phyloP scores from a whole-genome alignment of 2,329 filamentous ascomycete genomes.

The Arthrocladium fulminans region DNA sequence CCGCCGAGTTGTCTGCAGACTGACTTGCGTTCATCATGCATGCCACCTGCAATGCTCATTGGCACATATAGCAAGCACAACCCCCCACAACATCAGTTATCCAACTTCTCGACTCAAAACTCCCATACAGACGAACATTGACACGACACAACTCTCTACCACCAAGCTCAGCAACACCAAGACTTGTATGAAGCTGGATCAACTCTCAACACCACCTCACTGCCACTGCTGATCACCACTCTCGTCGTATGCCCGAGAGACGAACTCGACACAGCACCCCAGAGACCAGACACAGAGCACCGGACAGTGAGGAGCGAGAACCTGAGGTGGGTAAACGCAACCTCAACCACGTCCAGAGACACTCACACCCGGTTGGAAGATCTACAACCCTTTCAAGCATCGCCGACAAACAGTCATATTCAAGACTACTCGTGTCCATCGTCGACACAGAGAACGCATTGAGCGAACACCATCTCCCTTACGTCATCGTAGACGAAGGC shows the following conservation, averaged over 20 bases:
- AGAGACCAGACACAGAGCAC: background rate
- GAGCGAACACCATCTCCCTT: background rate
- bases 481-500: background rate
- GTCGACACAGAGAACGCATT: background rate
- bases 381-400: background rate
- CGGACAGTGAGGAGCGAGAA: slow-evolving; percentile 2
- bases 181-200: background rate
- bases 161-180: background rate
- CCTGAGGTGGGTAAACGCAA: slow-evolving; percentile 1
- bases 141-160: background rate
- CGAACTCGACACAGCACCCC: slow-evolving; percentile 1
- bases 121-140: background rate
- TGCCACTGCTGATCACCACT: background rate
- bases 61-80: slow-evolving; percentile 8
- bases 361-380: slow-evolving; percentile 3
- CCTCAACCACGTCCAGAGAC: background rate
- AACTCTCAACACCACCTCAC: background rate
- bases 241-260: slow-evolving; percentile 4
- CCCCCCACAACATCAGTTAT: background rate
- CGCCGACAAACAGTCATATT: slow-evolving; percentile 2
- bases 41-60: slow-evolving; percentile 4
- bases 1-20: background rate
- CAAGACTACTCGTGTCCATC: background rate
- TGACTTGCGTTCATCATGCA: background rate
- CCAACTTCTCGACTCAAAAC: background rate